A percentile compares a stretch with the other conserved stretches of the same genome.
These are phyloP conservation scores for Botrytis paeoniae DNA, from an alignment of 2,329 filamentous ascomycete species.

Conservation along the genomic window DNA sequence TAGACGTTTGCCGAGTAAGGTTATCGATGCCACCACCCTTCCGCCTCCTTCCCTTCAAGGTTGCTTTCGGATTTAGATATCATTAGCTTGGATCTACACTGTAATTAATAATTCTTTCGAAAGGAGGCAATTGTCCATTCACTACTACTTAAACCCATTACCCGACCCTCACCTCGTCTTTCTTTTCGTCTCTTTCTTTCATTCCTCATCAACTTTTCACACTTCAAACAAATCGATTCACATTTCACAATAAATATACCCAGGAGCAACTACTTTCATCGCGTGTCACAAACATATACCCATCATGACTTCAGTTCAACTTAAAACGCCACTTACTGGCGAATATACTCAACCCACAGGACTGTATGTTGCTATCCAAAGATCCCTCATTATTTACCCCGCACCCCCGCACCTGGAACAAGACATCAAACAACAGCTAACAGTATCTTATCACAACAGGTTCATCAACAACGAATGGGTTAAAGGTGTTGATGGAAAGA, in stretches of 20 bases:
- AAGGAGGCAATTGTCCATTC: neutral
- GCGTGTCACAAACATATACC: neutral
- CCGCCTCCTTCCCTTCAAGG: neutral
- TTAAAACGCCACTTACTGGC: conserved; percentile 36
- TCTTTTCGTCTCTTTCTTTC: neutral
- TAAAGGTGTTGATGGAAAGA: conserved; percentile 78
- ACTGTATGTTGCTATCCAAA: conserved; percentile 41
- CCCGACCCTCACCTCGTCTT: conserved; percentile 1
- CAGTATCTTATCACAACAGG: conserved; percentile 23
- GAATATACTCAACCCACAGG: conserved; percentile 39
- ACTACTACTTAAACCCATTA: conserved; percentile 10
- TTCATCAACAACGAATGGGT: conserved; percentile 93
- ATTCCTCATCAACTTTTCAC: neutral
- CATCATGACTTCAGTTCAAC: conserved; percentile 33
- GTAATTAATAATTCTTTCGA: neutral
- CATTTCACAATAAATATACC: neutral
- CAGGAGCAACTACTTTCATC: neutral
- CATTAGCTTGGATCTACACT: neutral
- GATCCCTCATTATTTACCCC: conserved; percentile 20
- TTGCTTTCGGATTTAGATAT: neutral
- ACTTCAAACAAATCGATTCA: neutral
- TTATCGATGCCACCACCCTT: neutral
- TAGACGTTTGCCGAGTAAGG: neutral
- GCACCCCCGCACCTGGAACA: neutral
- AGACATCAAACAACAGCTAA: conserved; percentile 10